phyloP scores from a whole-genome alignment of 805 yeast species.

The Lipomyces orientalis region DNA sequence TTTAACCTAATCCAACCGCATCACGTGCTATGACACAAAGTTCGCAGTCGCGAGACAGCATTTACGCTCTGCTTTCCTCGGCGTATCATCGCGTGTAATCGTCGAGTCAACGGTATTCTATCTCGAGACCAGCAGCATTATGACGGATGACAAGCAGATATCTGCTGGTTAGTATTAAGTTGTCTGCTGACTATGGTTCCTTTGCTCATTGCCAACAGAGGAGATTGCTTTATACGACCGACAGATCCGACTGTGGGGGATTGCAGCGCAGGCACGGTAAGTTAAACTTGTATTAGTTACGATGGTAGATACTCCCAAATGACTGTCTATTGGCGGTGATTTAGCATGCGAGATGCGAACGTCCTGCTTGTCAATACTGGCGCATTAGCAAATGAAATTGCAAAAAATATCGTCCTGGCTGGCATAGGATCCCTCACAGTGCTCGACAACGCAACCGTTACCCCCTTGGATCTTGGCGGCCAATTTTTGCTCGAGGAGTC shows the following conservation, averaged over 20 bases:
- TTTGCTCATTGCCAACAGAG: slow-evolving; percentile 50
- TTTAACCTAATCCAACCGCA: background rate
- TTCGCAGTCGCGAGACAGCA: background rate
- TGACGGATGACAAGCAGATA: slow-evolving; percentile 26
- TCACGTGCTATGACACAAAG: background rate
- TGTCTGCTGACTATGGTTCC: background rate
- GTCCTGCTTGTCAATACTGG: slow-evolving; percentile 74
- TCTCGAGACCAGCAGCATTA: background rate
- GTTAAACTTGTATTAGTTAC: slow-evolving; percentile 6
- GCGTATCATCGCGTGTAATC: background rate
- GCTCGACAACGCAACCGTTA: slow-evolving; percentile 60
- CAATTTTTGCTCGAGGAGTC: slow-evolving; percentile 72
- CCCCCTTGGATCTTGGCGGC: slow-evolving; percentile 67
- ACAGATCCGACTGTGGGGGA: slow-evolving; percentile 94
- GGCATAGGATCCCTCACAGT: slow-evolving; percentile 84
- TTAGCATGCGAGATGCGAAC: slow-evolving; percentile 68
- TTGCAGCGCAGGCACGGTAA: slow-evolving; percentile 77
- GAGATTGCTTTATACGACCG: slow-evolving; percentile 93
- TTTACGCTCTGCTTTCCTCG: background rate
- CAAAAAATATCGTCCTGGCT: slow-evolving; percentile 83
- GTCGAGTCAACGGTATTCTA: background rate
- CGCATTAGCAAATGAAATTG: slow-evolving; percentile 79
- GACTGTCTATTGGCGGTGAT: background rate
- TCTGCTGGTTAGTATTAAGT: slow-evolving; percentile 25
- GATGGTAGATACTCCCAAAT: background rate